Evolutionary conservation across 352 stramenopile genomes (phyloP).

Genomic region (Phytophthora pisi): DNA sequence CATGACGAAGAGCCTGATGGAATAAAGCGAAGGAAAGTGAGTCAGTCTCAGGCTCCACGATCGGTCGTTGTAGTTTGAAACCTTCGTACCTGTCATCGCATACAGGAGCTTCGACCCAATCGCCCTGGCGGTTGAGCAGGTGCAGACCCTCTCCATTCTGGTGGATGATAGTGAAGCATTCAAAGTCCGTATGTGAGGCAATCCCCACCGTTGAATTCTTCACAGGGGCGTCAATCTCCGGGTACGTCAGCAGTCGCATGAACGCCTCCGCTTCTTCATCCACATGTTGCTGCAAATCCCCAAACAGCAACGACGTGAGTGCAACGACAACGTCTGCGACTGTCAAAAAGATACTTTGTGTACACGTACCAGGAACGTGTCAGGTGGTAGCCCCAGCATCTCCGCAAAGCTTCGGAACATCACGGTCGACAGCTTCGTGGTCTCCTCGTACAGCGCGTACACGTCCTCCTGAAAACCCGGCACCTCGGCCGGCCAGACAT

Average conservation of each 20-base stretch:
- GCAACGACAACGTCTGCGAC: constrained; percentile 10
- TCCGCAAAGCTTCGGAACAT: constrained; percentile 82
- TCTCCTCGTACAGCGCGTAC: constrained; percentile 76
- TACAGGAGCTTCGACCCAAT: constrained; percentile 77
- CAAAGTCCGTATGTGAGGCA: constrained; percentile 84
- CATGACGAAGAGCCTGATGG: constrained; percentile 67
- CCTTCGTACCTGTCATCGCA: constrained; percentile 58
- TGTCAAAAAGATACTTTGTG: neutral
- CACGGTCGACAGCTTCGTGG: constrained; percentile 64
- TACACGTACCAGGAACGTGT: constrained; percentile 66
- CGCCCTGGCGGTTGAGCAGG: constrained; percentile 57
- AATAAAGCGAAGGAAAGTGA: neutral
- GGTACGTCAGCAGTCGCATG: constrained; percentile 83
- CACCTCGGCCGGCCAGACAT: constrained; percentile 74
- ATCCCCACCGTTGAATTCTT: constrained; percentile 79
- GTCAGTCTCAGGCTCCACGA: neutral
- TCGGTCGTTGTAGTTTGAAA: neutral
- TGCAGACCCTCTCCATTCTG: constrained; percentile 80
- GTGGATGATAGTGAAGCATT: constrained; percentile 88
- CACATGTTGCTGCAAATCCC: constrained; percentile 62
- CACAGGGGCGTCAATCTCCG: constrained; percentile 45
- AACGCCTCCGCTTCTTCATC: constrained; percentile 74
- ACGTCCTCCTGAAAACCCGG: constrained; percentile 70
- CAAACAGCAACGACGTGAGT: constrained; percentile 14
- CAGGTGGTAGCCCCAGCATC: constrained; percentile 63